Conservation (phyloP, 2,329 filamentous ascomycete species). For the Monilinia polystroma region DNA sequence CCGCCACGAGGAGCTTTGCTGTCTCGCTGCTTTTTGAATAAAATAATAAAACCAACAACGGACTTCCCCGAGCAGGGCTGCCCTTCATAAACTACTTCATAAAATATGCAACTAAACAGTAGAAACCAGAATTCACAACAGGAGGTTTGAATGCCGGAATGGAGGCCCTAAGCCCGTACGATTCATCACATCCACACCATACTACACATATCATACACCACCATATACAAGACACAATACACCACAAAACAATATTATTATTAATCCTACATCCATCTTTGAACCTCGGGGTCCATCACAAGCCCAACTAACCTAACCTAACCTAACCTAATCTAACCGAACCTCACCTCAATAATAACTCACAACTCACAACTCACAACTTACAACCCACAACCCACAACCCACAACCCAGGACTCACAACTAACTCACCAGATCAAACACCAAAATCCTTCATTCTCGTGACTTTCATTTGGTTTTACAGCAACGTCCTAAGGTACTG, state of each 20-base stretch:
- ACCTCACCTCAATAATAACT: not conserved
- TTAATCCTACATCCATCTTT: too few relatives aligned
- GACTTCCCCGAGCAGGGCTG: slow-evolving; percentile 15
- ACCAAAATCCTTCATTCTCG: not conserved
- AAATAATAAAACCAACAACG: not conserved
- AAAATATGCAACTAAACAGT: too few relatives aligned
- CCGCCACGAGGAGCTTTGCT: slow-evolving; percentile 15
- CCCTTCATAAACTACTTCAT: not conserved
- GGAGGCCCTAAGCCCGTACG: not conserved
- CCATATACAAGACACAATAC: too few relatives aligned
- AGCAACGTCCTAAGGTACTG: not conserved
- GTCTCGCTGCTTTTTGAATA: slow-evolving; percentile 11
- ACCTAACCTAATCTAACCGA: too few relatives aligned
- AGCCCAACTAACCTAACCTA: too few relatives aligned
- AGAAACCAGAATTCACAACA: too few relatives aligned
- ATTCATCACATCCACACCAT: not conserved
- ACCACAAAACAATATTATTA: too few relatives aligned
- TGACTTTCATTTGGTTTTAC: slow-evolving; percentile 4
- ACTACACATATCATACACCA: too few relatives aligned
- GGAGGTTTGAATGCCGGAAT: not conserved
- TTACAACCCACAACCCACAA: not conserved
- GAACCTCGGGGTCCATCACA: too few relatives aligned
- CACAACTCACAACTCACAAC: not conserved
- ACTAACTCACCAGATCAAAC: not conserved
- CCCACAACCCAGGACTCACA: too few relatives aligned